A percentile compares a stretch with the other conserved stretches of the same genome.
Conservation (phyloP, 129 eudicot species). For the Smallanthus sonchifolius region DNA sequence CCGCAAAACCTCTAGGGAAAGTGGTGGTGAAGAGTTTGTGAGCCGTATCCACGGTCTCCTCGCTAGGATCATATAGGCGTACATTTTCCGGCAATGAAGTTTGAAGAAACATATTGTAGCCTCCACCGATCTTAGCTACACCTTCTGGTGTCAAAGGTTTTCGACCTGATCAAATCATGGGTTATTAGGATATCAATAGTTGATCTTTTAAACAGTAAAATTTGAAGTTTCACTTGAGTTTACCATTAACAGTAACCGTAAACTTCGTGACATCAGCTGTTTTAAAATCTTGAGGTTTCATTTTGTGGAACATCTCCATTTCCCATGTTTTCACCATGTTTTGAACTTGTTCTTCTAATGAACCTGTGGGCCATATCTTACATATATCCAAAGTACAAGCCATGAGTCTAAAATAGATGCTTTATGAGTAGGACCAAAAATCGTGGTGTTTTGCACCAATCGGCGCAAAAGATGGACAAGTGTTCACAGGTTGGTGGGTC, state of each 20-base stretch:
- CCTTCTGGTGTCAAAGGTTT: not conserved
- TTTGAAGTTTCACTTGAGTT: not conserved
- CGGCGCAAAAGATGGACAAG: not conserved
- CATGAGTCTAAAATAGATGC: not conserved
- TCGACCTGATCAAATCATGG: not conserved
- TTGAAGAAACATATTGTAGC: conserved; percentile 4
- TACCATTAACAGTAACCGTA: not conserved
- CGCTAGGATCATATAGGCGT: not conserved
- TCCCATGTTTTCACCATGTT: conserved; percentile 3
- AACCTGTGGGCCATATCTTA: not conserved
- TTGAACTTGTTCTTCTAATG: conserved; percentile 9
- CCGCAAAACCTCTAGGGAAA: conserved; percentile 4
- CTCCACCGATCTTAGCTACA: not conserved
- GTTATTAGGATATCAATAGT: not conserved
- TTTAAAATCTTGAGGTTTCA: conserved; percentile 4
- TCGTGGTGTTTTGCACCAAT: not conserved
- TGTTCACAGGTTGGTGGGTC: too few species aligned
- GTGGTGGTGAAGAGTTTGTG: conserved; percentile 8
- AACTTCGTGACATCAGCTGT: conserved; percentile 1
- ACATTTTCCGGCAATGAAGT: not conserved
- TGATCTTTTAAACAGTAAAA: not conserved
- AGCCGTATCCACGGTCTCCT: not conserved
- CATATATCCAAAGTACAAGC: not conserved
- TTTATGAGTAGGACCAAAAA: not conserved
- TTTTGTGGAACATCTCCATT: not conserved